Evolutionary conservation across 257 asterid species (phyloP), one percentile per base, ranked within the genome.

Genomic region (Linderniella brevidens): DNA sequence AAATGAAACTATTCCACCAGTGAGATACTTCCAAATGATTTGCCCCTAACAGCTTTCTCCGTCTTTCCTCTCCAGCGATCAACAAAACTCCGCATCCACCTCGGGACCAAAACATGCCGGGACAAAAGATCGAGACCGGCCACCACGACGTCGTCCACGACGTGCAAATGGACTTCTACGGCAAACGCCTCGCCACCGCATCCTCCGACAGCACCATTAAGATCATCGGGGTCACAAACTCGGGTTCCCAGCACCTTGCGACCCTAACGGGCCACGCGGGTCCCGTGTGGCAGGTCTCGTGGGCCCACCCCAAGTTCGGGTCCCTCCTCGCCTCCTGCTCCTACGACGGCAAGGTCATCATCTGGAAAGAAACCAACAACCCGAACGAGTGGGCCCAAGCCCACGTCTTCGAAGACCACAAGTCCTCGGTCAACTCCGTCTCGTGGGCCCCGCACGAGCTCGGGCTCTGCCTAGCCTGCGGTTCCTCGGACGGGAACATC

Each of bases 281-380:
- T 49, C 81, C 92, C 0, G 93, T 82, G 10, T 82, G 93, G 93
- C 86, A 82, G 63, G 92, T 62, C 0, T 58, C 74, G 5, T 82
- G 92, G 93, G 92, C 86, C 36, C 92, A 78, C 41, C 93, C 93
- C 4, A 82, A 78, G 54, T 79, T 73, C 14, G 92, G 94, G 5
- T 82, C 92, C 10, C 67, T 73, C 59, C 79, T 82, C 36, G 80
- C 92, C 38, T 82, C 94, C 6, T 79, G 84, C 41, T 82, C 92
- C 8, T 79, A 77, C 43, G 92, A 82, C 56, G 86, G 86, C 39
- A 73, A 59, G 56, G 85, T 79, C 46, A 58, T 79, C 37, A 68
- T 82, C 54, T 82, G 94, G 94, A 79, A 72, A 46, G 94, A 82
- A 61, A 77, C 71, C 37, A 52, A 51, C 37, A 52, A 51, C 35